phyloP scores from a whole-genome alignment of 148 eudicot species.

The Chenopodium formosanum region DNA sequence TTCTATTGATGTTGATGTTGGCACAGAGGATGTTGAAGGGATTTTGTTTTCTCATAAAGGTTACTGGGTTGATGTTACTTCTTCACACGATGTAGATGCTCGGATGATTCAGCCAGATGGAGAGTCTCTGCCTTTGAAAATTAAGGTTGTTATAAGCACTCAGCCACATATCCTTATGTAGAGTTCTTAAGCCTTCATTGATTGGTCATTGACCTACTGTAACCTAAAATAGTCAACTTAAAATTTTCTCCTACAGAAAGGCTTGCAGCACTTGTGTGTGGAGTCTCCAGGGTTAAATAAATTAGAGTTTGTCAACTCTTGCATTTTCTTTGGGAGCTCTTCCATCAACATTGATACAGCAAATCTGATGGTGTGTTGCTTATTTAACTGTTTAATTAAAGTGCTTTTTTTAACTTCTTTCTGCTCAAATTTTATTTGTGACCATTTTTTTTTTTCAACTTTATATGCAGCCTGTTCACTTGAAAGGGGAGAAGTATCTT shows the following conservation, averaged over 20 bases:
- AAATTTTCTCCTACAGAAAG: slow-evolving; percentile 60
- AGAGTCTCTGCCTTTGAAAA: slow-evolving; percentile 55
- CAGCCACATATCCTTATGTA: neutral
- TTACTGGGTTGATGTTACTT: slow-evolving; percentile 70
- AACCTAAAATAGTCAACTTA: neutral
- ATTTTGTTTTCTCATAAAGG: slow-evolving; percentile 76
- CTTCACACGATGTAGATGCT: slow-evolving; percentile 86
- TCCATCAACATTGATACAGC: slow-evolving; percentile 63
- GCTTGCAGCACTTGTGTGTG: slow-evolving; percentile 70
- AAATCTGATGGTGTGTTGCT: slow-evolving; percentile 47
- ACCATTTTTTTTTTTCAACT: slow-evolving; percentile 22
- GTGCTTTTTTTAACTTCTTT: slow-evolving; percentile 15
- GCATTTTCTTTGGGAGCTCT: slow-evolving; percentile 83
- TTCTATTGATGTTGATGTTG: slow-evolving; percentile 63
- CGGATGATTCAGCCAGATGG: slow-evolving; percentile 66
- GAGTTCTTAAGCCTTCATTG: neutral
- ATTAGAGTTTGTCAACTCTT: slow-evolving; percentile 78
- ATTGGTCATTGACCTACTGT: neutral
- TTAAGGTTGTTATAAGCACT: slow-evolving; percentile 45
- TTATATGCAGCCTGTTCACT: slow-evolving; percentile 61
- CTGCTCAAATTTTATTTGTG: slow-evolving; percentile 20
- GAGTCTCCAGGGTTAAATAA: slow-evolving; percentile 86
- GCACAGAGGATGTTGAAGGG: slow-evolving; percentile 71
- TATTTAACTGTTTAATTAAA: neutral
- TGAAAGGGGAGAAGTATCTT: slow-evolving; percentile 85